These are phyloP conservation scores for Piedraia hortae DNA, from an alignment of 2,329 filamentous ascomycete genomes.

Conservation along the genomic window DNA sequence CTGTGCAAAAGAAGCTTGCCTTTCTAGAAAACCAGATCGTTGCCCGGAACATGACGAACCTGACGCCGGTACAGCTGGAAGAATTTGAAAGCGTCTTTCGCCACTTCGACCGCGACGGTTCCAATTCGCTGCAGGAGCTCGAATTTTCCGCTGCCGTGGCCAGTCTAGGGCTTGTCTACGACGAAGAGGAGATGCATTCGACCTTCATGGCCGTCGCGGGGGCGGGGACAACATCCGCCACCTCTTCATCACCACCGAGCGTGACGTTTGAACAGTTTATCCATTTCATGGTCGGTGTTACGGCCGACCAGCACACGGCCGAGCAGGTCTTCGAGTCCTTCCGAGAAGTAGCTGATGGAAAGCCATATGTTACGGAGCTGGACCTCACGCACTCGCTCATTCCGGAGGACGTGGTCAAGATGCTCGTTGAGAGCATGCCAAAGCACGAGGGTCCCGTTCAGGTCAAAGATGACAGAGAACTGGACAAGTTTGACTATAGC, in stretches of 20 bases:
- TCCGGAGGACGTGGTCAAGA: constrained; percentile 88
- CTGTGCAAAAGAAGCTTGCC: constrained; percentile 81
- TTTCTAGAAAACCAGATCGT: constrained; percentile 98
- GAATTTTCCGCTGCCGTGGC: constrained; percentile 90
- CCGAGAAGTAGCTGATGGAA: constrained; percentile 88
- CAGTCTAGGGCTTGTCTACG: constrained; percentile 84
- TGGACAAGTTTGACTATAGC: constrained; percentile 86
- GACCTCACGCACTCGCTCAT: constrained; percentile 85
- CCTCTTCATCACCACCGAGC: too few species aligned
- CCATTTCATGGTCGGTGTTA: constrained; percentile 96
- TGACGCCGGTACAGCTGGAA: constrained; percentile 91
- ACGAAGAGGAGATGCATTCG: constrained; percentile 93
- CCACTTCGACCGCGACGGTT: constrained; percentile 84
- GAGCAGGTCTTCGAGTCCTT: constrained; percentile 98
- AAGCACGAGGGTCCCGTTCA: constrained; percentile 60
- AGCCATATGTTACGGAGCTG: constrained; percentile 95
- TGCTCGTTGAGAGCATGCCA: constrained; percentile 69
- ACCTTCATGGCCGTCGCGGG: constrained; percentile 64
- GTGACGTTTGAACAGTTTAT: constrained; percentile 98
- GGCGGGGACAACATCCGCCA: too few species aligned
- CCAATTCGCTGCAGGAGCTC: constrained; percentile 70
- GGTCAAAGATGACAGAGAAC: constrained; percentile 54
- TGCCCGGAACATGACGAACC: constrained; percentile 90
- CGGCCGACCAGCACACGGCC: constrained; percentile 93
- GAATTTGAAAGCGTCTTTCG: constrained; percentile 97